A percentile compares a stretch with the other conserved stretches of the same genome.
These are phyloP conservation scores for Amphibolis antarctica DNA, from an alignment of 106 monocot genomes.

Conservation along the genomic window DNA sequence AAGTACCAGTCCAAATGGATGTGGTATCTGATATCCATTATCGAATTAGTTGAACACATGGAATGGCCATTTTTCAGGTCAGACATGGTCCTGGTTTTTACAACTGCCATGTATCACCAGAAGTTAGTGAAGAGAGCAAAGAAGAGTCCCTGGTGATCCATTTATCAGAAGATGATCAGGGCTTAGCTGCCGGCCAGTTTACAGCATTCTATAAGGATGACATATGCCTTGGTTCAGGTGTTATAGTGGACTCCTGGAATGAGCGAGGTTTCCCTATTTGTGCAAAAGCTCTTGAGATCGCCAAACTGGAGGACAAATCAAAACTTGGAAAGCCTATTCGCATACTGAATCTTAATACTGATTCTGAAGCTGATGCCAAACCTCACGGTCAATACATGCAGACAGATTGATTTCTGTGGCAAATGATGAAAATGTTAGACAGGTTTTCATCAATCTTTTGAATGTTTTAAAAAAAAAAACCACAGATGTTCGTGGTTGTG, in stretches of 20 bases:
- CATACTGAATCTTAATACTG: conserved; percentile 40
- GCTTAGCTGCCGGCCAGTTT: conserved; percentile 91
- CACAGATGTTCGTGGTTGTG: too few species aligned
- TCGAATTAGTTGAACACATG: neutral
- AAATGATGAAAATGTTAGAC: neutral
- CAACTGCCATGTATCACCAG: conserved; percentile 41
- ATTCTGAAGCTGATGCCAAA: neutral
- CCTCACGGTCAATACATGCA: neutral
- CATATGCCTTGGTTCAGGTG: conserved; percentile 74
- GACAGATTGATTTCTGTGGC: neutral
- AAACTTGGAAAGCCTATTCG: conserved; percentile 70
- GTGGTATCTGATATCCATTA: too few species aligned
- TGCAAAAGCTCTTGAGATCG: conserved; percentile 60
- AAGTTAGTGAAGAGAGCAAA: conserved; percentile 11
- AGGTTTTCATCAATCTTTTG: neutral
- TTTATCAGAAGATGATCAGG: conserved; percentile 88
- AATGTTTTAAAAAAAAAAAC: too few species aligned
- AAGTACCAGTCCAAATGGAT: too few species aligned
- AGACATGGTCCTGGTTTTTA: conserved; percentile 86
- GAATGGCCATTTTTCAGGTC: conserved; percentile 34
- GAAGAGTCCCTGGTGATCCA: conserved; percentile 36
- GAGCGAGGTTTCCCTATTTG: conserved; percentile 61
- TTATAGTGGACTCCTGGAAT: conserved; percentile 73
- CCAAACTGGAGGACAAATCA: conserved; percentile 66
- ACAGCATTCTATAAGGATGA: conserved; percentile 67